A percentile compares a stretch with the other conserved stretches of the same genome.
Evolutionary conservation across 257 asterid species (phyloP).

Genomic region (Penstemon eatonii): DNA sequence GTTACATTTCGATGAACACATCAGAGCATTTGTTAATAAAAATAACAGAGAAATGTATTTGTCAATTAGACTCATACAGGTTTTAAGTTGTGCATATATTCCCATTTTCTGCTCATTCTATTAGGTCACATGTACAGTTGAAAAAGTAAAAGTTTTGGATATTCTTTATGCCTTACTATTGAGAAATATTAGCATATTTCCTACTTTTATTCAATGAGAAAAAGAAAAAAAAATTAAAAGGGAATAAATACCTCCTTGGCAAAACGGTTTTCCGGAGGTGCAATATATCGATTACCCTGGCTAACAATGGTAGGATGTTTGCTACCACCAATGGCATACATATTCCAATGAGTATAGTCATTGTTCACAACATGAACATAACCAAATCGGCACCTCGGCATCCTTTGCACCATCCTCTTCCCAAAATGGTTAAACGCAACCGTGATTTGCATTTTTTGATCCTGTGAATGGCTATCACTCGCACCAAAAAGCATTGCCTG

Average conservation of each 20-base stretch:
- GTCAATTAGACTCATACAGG: no score
- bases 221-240: no score
- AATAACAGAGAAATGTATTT: no score
- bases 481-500: slow-evolving; percentile 79
- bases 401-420: slow-evolving; percentile 77
- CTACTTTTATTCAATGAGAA: no score
- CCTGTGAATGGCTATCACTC: slow-evolving; percentile 44
- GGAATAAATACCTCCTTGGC: slow-evolving; percentile 55
- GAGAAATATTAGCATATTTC: no score
- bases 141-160: no score
- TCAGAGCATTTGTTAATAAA: no score
- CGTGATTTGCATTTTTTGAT: slow-evolving; percentile 69
- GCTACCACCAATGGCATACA: slow-evolving; percentile 97
- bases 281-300: slow-evolving; percentile 86
- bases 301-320: slow-evolving; percentile 70
- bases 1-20: no score
- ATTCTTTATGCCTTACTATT: no score
- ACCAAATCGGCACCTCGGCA: slow-evolving; percentile 84
- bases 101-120: no score
- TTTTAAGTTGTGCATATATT: no score
- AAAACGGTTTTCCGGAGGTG: slow-evolving; percentile 46
- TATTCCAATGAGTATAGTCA: slow-evolving; percentile 90
- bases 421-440: slow-evolving; percentile 92
- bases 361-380: slow-evolving; percentile 84
- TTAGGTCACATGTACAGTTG: no score